Evolutionary conservation across 768 basidiomycete genomes (phyloP).

Genomic region (Austroboletus festivus): DNA sequence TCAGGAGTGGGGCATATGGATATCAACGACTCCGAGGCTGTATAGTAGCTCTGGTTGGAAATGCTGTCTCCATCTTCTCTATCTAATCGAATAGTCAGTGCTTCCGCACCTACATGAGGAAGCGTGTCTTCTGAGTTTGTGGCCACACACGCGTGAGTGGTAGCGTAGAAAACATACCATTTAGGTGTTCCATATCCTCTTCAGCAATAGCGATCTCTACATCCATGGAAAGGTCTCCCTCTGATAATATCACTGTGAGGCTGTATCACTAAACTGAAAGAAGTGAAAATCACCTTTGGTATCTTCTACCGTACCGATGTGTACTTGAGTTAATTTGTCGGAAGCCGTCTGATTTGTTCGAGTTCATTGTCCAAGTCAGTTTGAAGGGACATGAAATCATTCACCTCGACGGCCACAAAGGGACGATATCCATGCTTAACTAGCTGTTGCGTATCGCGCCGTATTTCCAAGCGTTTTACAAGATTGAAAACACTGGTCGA

Average conservation of each 20-base stretch:
- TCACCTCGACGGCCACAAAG: background rate
- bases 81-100: no score
- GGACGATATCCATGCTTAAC: background rate
- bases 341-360: background rate
- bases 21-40: no score
- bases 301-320: background rate
- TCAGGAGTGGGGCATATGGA: no score
- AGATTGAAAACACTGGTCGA: background rate
- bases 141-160: constrained; percentile 3
- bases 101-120: no score
- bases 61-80: no score
- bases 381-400: background rate
- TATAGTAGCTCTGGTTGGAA: no score
- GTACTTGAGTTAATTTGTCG: background rate
- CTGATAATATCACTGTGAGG: background rate
- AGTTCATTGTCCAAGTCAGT: background rate
- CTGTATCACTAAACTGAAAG: background rate
- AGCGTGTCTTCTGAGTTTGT: no score
- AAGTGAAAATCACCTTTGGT: background rate
- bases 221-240: background rate
- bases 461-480: background rate
- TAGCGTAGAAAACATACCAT: no score
- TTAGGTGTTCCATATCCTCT: no score
- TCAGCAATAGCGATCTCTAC: no score
- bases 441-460: background rate